A percentile compares a stretch with the other conserved stretches of the same genome.
Evolutionary conservation across 2,329 filamentous ascomycete genomes (phyloP).

Genomic region (Fusarium buharicum): DNA sequence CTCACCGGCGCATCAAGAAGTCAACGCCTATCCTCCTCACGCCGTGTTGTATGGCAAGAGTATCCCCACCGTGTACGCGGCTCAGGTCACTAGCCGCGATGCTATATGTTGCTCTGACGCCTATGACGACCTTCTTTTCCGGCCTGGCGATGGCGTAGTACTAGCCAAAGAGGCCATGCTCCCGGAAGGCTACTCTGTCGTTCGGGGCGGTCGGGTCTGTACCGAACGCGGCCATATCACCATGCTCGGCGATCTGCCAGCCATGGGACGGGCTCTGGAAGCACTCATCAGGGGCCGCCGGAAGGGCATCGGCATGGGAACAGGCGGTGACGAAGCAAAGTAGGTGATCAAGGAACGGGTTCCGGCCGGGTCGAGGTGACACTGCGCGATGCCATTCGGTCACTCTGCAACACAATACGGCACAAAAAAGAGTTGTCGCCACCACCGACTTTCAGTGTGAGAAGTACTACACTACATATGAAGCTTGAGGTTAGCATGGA

Average conservation of each 20-base stretch:
- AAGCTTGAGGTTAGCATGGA: not conserved
- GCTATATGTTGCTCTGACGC: conserved; percentile 79
- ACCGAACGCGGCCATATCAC: conserved; percentile 90
- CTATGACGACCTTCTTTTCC: conserved; percentile 89
- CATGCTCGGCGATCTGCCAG: conserved; percentile 84
- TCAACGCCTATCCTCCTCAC: conserved; percentile 84
- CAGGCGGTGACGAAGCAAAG: conserved; percentile 11
- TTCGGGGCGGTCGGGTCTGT: conserved; percentile 77
- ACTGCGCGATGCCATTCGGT: conserved; percentile 19
- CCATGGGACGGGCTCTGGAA: conserved; percentile 77
- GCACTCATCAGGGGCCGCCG: conserved; percentile 73
- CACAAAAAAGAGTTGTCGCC: conserved; percentile 11
- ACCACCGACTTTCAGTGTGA: not conserved
- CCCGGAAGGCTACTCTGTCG: conserved; percentile 80
- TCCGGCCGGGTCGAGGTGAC: conserved; percentile 24
- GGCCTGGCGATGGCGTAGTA: conserved; percentile 88
- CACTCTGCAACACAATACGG: conserved; percentile 17
- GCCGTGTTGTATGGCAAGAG: conserved; percentile 88
- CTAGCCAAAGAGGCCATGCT: conserved; percentile 87
- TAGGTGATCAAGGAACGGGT: conserved; percentile 10
- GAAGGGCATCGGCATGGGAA: conserved; percentile 77
- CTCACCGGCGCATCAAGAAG: conserved; percentile 63
- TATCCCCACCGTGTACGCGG: conserved; percentile 85
- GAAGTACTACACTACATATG: conserved; percentile 1
- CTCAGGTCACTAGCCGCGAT: conserved; percentile 76